phyloP scores from a whole-genome alignment of 495 filamentous ascomycete genomes.

The Annulohypoxylon stygium region DNA sequence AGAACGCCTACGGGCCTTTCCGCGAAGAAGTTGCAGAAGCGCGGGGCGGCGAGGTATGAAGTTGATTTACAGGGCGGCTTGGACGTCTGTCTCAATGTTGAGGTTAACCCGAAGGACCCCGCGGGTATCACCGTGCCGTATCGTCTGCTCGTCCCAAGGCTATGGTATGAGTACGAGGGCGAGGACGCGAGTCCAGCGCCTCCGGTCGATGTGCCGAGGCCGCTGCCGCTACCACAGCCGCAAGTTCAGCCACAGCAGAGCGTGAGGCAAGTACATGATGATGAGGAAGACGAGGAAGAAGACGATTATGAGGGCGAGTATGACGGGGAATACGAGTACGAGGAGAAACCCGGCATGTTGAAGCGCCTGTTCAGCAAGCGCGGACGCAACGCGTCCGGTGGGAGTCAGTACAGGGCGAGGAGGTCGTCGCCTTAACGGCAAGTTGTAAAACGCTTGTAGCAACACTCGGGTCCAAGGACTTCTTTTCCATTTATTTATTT shows the following conservation, averaged over 20 bases:
- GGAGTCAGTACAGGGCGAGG: constrained; percentile 34
- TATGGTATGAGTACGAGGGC: constrained; percentile 65
- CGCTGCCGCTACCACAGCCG: neutral
- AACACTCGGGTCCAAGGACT: constrained; percentile 4
- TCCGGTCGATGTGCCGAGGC: neutral
- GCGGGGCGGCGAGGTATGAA: constrained; percentile 44
- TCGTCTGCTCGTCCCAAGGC: constrained; percentile 82
- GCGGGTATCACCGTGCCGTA: constrained; percentile 91
- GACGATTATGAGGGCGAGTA: neutral
- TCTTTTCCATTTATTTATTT: constrained; percentile 10
- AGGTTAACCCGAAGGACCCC: constrained; percentile 86
- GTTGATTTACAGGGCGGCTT: constrained; percentile 82
- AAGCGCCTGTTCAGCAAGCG: constrained; percentile 42
- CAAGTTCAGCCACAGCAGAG: neutral
- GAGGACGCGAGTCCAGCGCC: neutral
- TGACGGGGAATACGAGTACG: constrained; percentile 20
- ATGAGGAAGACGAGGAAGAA: neutral
- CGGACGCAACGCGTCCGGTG: neutral
- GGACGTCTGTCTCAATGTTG: constrained; percentile 86
- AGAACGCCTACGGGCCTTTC: constrained; percentile 79
- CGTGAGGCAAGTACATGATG: neutral
- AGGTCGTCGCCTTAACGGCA: constrained; percentile 36
- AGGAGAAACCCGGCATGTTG: constrained; percentile 10
- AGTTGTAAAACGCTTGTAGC: constrained; percentile 30
- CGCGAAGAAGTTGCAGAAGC: constrained; percentile 66